Conservation (phyloP, 202 grass and related monocot genomes). For the Zoysia matrella region DNA sequence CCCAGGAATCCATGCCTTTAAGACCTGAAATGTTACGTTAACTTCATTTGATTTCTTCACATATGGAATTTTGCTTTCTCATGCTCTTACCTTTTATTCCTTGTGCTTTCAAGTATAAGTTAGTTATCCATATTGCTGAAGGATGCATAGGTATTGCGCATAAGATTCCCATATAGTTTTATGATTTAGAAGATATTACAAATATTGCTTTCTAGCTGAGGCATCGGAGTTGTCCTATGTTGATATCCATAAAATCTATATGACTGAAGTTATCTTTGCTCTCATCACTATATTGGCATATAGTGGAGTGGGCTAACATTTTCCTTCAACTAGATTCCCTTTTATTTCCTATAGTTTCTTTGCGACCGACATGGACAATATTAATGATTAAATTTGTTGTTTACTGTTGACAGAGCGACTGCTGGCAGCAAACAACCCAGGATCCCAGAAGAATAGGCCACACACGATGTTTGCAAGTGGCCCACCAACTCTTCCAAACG, state of each 20-base stretch:
- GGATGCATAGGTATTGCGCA: neutral
- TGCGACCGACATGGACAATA: neutral
- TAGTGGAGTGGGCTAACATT: neutral
- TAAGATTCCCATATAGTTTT: conserved; percentile 10
- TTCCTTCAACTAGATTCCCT: neutral
- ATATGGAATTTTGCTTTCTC: neutral
- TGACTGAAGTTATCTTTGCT: neutral
- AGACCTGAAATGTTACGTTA: neutral
- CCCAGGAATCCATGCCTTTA: neutral
- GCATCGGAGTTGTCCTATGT: neutral
- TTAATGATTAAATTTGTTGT: conserved; percentile 7
- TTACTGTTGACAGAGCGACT: conserved; percentile 65
- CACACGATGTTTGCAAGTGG: conserved; percentile 94
- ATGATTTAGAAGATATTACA: conserved; percentile 8
- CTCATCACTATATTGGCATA: neutral
- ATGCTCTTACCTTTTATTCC: neutral
- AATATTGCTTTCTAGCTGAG: conserved; percentile 9
- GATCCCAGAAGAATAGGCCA: conserved; percentile 80
- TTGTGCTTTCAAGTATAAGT: neutral
- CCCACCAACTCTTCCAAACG: conserved; percentile 61
- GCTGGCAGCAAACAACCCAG: conserved; percentile 80
- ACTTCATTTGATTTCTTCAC: no score
- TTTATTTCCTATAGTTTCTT: neutral
- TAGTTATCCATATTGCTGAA: neutral
- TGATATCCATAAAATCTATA: neutral